A percentile compares a stretch with the other conserved stretches of the same genome.
Evolutionary conservation across 805 yeast species (phyloP).

Genomic region (Hemisphaericaspora nanyangensis): DNA sequence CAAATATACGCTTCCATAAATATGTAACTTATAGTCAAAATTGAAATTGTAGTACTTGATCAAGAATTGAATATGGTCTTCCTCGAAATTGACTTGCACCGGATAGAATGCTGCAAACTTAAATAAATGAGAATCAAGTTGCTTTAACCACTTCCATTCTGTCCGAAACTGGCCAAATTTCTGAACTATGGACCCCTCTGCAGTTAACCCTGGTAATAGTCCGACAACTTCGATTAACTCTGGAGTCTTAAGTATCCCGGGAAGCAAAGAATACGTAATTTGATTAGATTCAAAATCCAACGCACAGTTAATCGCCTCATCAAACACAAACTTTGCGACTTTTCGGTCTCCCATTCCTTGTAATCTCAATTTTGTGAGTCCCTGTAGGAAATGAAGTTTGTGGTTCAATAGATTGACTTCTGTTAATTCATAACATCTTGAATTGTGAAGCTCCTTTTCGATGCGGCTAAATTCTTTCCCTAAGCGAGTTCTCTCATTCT

Average conservation of each 20-base stretch:
- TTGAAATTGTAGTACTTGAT: constrained; percentile 15
- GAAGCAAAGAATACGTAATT: neutral
- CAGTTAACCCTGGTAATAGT: neutral
- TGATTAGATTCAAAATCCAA: constrained; percentile 8
- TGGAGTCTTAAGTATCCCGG: constrained; percentile 7
- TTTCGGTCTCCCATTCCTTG: constrained; percentile 2
- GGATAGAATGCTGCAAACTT: constrained; percentile 28
- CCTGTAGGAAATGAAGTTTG: neutral
- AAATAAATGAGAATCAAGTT: constrained; percentile 28
- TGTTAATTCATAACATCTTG: neutral
- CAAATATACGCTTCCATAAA: constrained; percentile 2
- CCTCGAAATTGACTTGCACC: constrained; percentile 9
- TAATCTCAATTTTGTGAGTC: neutral
- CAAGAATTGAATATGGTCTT: constrained; percentile 9
- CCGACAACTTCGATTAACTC: constrained; percentile 7
- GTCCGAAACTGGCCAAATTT: constrained; percentile 14
- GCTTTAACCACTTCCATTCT: constrained; percentile 16
- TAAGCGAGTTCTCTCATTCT: too few relatives aligned
- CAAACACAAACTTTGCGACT: neutral
- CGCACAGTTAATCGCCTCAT: constrained; percentile 1
- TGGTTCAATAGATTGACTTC: neutral
- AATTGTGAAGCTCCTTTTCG: neutral
- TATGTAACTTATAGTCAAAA: constrained; percentile 11
- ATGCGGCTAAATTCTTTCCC: neutral
- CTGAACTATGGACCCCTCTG: constrained; percentile 9